A percentile compares a stretch with the other conserved stretches of the same genome.
phyloP scores from a whole-genome alignment of 371 early-diverging fungal genomes.

The Sanchytrium tribonematis region DNA sequence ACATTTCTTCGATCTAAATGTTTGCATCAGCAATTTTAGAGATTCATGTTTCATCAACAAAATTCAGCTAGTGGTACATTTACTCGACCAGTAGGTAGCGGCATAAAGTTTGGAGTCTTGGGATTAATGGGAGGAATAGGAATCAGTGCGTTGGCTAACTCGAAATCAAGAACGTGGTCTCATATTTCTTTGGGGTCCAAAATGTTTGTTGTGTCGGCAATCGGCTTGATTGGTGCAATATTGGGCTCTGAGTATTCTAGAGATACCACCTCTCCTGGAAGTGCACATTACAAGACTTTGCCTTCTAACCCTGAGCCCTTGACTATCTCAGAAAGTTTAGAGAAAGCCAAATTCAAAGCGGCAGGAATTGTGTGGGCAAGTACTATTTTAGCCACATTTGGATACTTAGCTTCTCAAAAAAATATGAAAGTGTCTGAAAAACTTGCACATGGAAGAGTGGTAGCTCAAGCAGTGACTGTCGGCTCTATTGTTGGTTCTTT shows the following conservation, averaged over 20 bases:
- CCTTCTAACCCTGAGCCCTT: no score
- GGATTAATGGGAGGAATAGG: neutral
- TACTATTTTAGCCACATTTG: neutral
- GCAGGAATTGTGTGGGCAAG: neutral
- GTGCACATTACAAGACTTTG: no score
- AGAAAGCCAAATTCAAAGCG: neutral
- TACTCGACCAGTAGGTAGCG: no score
- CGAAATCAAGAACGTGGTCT: neutral
- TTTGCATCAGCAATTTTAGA: no score
- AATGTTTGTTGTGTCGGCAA: neutral
- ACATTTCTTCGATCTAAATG: no score
- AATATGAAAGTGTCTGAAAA: neutral
- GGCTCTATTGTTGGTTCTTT: neutral
- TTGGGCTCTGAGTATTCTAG: neutral
- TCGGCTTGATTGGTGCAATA: neutral
- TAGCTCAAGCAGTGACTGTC: neutral
- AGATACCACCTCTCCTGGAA: neutral
- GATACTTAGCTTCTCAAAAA: neutral
- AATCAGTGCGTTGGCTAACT: neutral
- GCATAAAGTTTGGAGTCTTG: neutral
- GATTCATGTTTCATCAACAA: no score
- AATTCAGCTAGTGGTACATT: no score
- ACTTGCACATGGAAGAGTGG: neutral
- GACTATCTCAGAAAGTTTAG: no score
- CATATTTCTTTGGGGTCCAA: neutral